A percentile compares a stretch with the other conserved stretches of the same genome.
Conservation (phyloP, 192 early-diverging fungal species). For the Coemansia sp. region DNA sequence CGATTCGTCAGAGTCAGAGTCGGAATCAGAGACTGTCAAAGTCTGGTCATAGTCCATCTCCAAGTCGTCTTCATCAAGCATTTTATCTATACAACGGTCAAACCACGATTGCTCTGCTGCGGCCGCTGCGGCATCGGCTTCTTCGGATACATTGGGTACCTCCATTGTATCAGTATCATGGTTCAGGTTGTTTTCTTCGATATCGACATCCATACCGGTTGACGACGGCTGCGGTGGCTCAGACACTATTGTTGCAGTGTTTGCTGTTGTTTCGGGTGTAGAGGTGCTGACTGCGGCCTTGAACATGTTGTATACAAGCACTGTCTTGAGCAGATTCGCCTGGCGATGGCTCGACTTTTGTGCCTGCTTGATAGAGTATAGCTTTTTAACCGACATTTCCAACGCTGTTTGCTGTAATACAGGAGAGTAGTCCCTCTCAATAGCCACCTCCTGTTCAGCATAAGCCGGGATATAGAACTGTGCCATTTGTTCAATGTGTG, state of each 20-base stretch:
- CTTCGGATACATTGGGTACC: conserved; percentile 1
- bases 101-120: conserved; percentile 55
- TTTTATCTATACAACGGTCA: conserved; percentile 45
- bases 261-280: background rate
- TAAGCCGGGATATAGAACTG: conserved; percentile 15
- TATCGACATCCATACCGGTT: background rate
- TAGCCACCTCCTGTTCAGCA: background rate
- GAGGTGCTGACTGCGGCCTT: conserved; percentile 19
- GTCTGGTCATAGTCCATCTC: conserved; percentile 19
- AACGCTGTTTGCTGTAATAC: conserved; percentile 29
- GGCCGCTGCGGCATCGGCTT: conserved; percentile 15
- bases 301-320: conserved; percentile 52
- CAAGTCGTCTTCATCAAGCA: conserved; percentile 33
- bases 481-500: conserved; percentile 4
- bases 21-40: background rate
- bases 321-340: conserved; percentile 42
- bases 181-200: background rate
- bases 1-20: background rate
- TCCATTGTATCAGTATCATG: background rate
- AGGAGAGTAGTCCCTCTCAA: conserved; percentile 6
- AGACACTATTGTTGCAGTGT: background rate
- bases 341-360: conserved; percentile 39
- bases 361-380: conserved; percentile 31
- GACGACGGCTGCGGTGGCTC: background rate
- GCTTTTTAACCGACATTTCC: conserved; percentile 47